Conservation (phyloP, 768 basidiomycete species). For the Bullera alba region DNA sequence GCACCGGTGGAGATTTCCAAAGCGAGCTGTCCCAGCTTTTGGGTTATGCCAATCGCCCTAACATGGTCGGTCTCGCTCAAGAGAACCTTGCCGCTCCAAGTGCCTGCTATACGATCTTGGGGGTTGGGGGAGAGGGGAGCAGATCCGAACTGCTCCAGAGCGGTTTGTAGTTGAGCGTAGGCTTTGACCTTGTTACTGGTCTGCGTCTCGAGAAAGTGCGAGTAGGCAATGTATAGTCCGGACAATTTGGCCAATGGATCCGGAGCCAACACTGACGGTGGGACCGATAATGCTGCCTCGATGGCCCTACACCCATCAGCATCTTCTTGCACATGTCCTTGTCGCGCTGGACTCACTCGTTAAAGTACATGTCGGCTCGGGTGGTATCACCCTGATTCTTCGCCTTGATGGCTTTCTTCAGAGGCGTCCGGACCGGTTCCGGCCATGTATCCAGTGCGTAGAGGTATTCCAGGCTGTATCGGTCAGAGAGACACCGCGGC, state of each 20-base stretch:
- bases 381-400: constrained; percentile 33
- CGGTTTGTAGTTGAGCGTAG: constrained; percentile 25
- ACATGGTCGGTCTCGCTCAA: constrained; percentile 24
- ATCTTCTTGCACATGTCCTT: background rate
- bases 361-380: constrained; percentile 33
- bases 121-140: constrained; percentile 7
- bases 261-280: constrained; percentile 23
- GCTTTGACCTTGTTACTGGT: constrained; percentile 32
- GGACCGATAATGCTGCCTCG: constrained; percentile 30
- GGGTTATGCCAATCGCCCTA: constrained; percentile 37
- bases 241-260: constrained; percentile 41
- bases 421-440: constrained; percentile 35
- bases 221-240: constrained; percentile 37
- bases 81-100: background rate
- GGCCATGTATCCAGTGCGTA: constrained; percentile 29
- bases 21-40: constrained; percentile 42
- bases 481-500: constrained; percentile 50
- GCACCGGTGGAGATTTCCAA: constrained; percentile 13
- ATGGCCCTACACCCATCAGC: constrained; percentile 27
- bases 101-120: constrained; percentile 1
- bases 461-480: background rate
- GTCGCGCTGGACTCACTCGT: constrained; percentile 20
- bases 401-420: constrained; percentile 40
- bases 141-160: constrained; percentile 24
- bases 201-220: constrained; percentile 33